Conservation (phyloP, 2,329 filamentous ascomycete genomes). For the Ceratocystis ficicola region DNA sequence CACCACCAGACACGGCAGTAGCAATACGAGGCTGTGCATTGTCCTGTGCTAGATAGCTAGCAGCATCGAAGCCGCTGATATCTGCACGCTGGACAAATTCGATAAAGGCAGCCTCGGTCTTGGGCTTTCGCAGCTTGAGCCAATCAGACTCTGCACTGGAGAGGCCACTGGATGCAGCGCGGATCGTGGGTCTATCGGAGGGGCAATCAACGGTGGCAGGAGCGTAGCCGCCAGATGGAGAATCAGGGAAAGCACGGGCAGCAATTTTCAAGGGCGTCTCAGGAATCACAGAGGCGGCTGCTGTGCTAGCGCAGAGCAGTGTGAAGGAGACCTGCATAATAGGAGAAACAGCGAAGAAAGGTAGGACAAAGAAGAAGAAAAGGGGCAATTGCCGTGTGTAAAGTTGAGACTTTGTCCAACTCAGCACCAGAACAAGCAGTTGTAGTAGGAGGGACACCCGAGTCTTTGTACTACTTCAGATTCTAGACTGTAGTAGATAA, state of each 20-base stretch:
- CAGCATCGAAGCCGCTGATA: constrained; percentile 69
- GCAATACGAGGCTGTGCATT: constrained; percentile 46
- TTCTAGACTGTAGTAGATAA: not conserved
- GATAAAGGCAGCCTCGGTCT: constrained; percentile 63
- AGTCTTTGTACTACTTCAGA: constrained; percentile 4
- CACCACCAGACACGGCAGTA: constrained; percentile 70
- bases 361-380: not conserved
- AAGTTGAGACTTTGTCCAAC: not conserved
- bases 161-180: constrained; percentile 44
- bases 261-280: not conserved
- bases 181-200: constrained; percentile 52
- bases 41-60: constrained; percentile 49
- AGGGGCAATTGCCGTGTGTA: not conserved
- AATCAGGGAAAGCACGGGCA: constrained; percentile 30
- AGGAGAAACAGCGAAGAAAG: not conserved
- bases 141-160: constrained; percentile 61
- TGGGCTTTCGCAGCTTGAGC: constrained; percentile 57
- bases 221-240: constrained; percentile 51
- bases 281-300: constrained; percentile 13
- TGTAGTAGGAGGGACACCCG: not conserved
- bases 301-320: constrained; percentile 19
- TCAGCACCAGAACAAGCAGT: not conserved
- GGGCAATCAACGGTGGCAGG: constrained; percentile 60
- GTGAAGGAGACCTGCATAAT: constrained; percentile 16
- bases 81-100: constrained; percentile 58